Base-by-base conservation (phyloP, 2,329 filamentous ascomycete species). In the Lanzia echinophila region DNA sequence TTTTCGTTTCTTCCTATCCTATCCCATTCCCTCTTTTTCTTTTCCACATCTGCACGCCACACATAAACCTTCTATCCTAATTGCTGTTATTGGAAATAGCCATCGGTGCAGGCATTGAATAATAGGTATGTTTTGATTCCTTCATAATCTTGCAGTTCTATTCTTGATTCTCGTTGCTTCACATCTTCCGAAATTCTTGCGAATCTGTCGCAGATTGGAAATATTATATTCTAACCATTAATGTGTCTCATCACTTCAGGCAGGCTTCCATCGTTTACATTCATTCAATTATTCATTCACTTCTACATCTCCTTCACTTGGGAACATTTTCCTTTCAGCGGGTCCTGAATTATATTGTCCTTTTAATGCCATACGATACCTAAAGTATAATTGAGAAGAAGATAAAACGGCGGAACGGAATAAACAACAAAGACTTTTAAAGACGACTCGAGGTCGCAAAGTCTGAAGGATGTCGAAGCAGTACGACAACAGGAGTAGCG, bases 61-160 rank as follows among this genome's bases (percentile, higher is more conserved):
- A 51, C 36, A 50, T n/a, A 45, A 56, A 50, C 54, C 53, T 51
- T 58, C 57, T 52, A 55, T 58, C 62, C 56, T 62, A 56, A 50
- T 53, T 52, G 55, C 57, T 61, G 58, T 56, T 58, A 47, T 56
- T 57, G 60, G 59, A 60, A 61, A 61, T 50, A 65, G 62, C 60
- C 58, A 63, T 58, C 62, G 60, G 64, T 67, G 64, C 66, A 64
- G 64, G 66, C 65, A 67, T 67, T 67, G 65, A 61, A 61, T 61
- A n/a, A 63, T 31, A 67, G 64, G 63, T 67, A 61, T 53, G 58
- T 61, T 32, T 28, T 38, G 42, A 20, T 53, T 42, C 11, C 17
- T 5, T 6, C 43, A 42, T 38, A 13, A 31, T 28, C 8, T 28
- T 28, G 24, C 24, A 28, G 8, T 42, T 12, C 17, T 2, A 38